phyloP scores from a whole-genome alignment of 345 rosid species.

The Salix brachista region DNA sequence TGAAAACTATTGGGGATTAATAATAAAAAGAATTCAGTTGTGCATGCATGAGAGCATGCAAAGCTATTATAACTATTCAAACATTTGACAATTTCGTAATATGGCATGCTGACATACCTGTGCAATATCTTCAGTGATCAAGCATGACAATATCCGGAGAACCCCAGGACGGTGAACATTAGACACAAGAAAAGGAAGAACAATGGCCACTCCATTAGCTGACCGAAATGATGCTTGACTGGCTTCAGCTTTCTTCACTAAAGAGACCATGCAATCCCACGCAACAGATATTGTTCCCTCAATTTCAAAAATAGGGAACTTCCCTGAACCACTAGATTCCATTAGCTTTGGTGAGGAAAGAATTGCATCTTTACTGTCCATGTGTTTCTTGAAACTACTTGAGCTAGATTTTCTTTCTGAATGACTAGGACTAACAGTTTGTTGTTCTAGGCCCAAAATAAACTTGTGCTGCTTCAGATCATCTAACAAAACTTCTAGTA shows the following conservation, averaged over 20 bases:
- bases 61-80: not conserved
- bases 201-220: conserved; percentile 71
- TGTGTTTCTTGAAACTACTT: conserved; percentile 78
- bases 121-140: conserved; percentile 79
- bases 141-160: conserved; percentile 83
- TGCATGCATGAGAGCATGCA: conserved; percentile 2
- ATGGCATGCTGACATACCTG: conserved; percentile 49
- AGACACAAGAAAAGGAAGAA: conserved; percentile 89
- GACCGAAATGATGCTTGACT: conserved; percentile 85
- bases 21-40: not conserved
- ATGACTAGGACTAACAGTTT: conserved; percentile 36
- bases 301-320: conserved; percentile 78
- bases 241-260: conserved; percentile 91
- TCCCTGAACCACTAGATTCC: conserved; percentile 79
- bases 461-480: conserved; percentile 93
- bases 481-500: conserved; percentile 87
- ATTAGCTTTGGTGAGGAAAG: conserved; percentile 86
- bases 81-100: conserved; percentile 1
- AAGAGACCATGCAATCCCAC: conserved; percentile 94
- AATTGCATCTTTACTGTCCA: conserved; percentile 75
- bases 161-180: conserved; percentile 82
- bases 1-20: not conserved
- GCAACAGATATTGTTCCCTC: conserved; percentile 73
- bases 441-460: conserved; percentile 69
- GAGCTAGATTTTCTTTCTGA: conserved; percentile 66